Base-by-base conservation (phyloP, 1,284 basidiomycete genomes). In the Cystobasidium slooffiae region DNA sequence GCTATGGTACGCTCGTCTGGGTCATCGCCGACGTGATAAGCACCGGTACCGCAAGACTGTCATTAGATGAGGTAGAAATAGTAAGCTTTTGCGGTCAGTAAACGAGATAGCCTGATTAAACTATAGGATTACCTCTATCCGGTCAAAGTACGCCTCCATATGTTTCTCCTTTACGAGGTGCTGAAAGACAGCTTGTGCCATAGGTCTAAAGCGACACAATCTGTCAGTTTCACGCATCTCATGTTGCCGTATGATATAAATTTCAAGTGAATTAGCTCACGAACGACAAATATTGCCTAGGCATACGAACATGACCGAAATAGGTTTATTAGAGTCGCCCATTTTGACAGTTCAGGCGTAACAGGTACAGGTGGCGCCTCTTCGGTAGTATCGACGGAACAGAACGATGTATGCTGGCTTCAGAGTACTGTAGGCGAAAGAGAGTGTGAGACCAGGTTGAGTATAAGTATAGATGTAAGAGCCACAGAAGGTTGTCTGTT, bases 151-250 rank as follows among this genome's bases (percentile, higher is more conserved):
- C 18, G 47, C 52, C 12, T 75, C 67, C 18, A 74, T 39, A 1
- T 77, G 75, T 3, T 76, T 75, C 51, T 78, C 53, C 49, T 78
- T 69, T n/a, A 73, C 75, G 1, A 78, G 20, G 44, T 79, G 72
- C 46, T 70, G 73, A 12, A 79, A 76, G 1, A 79, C 78, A n/a
- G 78, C 78, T 66, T 79, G 78, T 3, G 79, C 79, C 46, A 80
- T 70, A 18, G 74, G 69, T 22, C 65, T 68, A 31, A 31, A 31
- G 47, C n/a, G 41, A 22, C 37, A n/a, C 9, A 8, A 18, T 18
- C 24, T 24, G 51, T 58, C 55, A 58, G 31, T 37, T 10, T 22
- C n/a, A 31, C 31, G 5, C 5, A 31, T 31, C 31, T n/a, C n/a
- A n/a, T n/a, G n/a, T n/a, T n/a, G n/a, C n/a, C n/a, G n/a, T n/a